Conservation (phyloP, 768 basidiomycete genomes). For the Naematelia aurantialba region DNA sequence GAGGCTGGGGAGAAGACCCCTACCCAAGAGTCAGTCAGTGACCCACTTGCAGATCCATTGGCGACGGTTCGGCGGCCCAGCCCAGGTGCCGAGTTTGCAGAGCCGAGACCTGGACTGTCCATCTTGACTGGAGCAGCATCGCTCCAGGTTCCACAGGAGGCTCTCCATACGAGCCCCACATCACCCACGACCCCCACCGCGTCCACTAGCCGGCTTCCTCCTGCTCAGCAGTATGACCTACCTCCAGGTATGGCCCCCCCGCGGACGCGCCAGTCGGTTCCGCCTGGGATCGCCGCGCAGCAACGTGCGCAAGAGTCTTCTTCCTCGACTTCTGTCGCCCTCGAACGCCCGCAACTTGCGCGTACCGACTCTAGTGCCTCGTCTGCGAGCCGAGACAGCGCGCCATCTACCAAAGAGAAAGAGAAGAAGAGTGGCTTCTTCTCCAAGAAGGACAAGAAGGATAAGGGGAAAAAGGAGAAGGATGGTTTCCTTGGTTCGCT, state of each 20-base stretch:
- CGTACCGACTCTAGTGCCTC: conserved; percentile 29
- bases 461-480: conserved; percentile 55
- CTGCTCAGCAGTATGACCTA: conserved; percentile 18
- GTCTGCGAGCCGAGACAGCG: conserved; percentile 1
- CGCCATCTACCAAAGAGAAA: conserved; percentile 35
- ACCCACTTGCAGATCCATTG: conserved; percentile 22
- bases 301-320: conserved; percentile 12
- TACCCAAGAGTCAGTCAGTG: conserved; percentile 32
- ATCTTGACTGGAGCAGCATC: conserved; percentile 7
- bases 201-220: conserved; percentile 5
- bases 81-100: conserved; percentile 16
- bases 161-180: neutral
- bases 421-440: conserved; percentile 46
- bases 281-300: conserved; percentile 30
- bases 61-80: conserved; percentile 18
- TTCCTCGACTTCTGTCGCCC: conserved; percentile 13
- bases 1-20: conserved; percentile 37
- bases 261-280: conserved; percentile 15
- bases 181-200: conserved; percentile 14
- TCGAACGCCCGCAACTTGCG: conserved; percentile 22
- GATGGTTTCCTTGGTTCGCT: conserved; percentile 83
- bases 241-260: conserved; percentile 46
- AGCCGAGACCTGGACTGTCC: conserved; percentile 19
- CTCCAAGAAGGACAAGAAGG: conserved; percentile 36
- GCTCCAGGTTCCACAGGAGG: conserved; percentile 23